Base-by-base conservation (phyloP, 169 alveolate genomes). In the Plasmodium blacklocki region DNA sequence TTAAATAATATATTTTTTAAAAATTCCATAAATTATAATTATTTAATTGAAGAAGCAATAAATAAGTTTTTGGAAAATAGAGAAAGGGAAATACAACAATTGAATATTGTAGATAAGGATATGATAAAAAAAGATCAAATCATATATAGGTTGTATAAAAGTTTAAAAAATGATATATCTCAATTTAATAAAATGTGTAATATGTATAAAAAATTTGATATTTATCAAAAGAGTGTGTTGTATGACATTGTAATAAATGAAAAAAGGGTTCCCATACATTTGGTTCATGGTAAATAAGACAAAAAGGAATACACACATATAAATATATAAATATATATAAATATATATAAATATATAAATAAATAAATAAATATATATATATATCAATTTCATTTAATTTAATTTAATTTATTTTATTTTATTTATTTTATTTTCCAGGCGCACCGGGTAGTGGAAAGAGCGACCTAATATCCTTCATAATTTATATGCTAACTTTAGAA, bases 371-470 rank as follows among this genome's bases (percentile, higher is more conserved):
- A 60, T 21, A 21, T 60, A 18, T 60, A 21, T 18, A 21, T 15
- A 7, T 62, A 62, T 19, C 19, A 54, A 54, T 54, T 54, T 54
- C 2, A 14, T 54, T 54, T 54, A 7, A 3, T 50, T 59, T 15
- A 12, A 4, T 18, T 59, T 59, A 15, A 14, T 18, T 23, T 60
- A 60, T 60, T 52, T 52, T 19, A 60, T 47, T 63, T 9, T 49
- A 26, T 29, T 2, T 47, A 49, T 6, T 47, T 71, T 6, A 7
- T 73, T 26, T 14, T 2, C 75, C 14, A 76, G 89, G 89, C 1
- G 90, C 90, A 1, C 90, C 90, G 2, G 90, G 90, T 23, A 80
- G 90, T 26, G 90, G 90, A 3, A 80, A 80, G 49, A 80, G 90
- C 14, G 73, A 80, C 60, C 62, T 80, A 2, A 80, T 80, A 4